Conservation (phyloP, 2,329 filamentous ascomycete genomes). For the Chrysosphaeria jannelii region DNA sequence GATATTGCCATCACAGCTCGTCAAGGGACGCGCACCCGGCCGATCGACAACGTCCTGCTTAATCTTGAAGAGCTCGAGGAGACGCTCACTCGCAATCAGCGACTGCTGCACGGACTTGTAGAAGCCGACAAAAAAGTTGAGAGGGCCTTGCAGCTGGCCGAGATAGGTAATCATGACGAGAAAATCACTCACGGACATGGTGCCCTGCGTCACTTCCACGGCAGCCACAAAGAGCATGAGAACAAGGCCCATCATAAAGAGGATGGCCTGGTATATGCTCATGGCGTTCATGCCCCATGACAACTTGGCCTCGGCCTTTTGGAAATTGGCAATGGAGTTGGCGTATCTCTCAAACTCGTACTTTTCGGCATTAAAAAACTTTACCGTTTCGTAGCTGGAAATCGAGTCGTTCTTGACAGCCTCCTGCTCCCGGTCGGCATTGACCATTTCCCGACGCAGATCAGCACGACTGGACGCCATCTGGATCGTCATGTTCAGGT, state of each 20-base stretch:
- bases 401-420: slow-evolving; percentile 97
- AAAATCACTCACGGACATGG: slow-evolving; percentile 38
- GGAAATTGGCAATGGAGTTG: slow-evolving; percentile 37
- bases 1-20: slow-evolving; percentile 49
- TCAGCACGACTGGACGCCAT: slow-evolving; percentile 85
- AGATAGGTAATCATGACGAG: slow-evolving; percentile 48
- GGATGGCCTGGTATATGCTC: slow-evolving; percentile 52
- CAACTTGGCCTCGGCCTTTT: slow-evolving; percentile 45
- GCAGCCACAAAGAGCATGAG: slow-evolving; percentile 43
- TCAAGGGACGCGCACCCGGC: slow-evolving; percentile 29
- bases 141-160: slow-evolving; percentile 46
- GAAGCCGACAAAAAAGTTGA: slow-evolving; percentile 81
- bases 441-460: slow-evolving; percentile 78
- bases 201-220: slow-evolving; percentile 41
- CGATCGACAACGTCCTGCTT: slow-evolving; percentile 69
- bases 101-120: slow-evolving; percentile 88
- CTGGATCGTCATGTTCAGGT: slow-evolving; percentile 84
- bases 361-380: slow-evolving; percentile 63
- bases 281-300: slow-evolving; percentile 48
- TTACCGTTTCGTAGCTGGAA: slow-evolving; percentile 90
- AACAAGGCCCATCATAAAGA: slow-evolving; percentile 51
- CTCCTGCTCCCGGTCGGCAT: slow-evolving; percentile 79
- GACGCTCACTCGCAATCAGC: slow-evolving; percentile 88
- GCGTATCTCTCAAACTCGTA: slow-evolving; percentile 52
- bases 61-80: slow-evolving; percentile 90